Percentiles rank a stretch among this genome's conserved stretches.
Evolutionary conservation across 306 rosid species (phyloP).

Genomic region (Trifolium repens): DNA sequence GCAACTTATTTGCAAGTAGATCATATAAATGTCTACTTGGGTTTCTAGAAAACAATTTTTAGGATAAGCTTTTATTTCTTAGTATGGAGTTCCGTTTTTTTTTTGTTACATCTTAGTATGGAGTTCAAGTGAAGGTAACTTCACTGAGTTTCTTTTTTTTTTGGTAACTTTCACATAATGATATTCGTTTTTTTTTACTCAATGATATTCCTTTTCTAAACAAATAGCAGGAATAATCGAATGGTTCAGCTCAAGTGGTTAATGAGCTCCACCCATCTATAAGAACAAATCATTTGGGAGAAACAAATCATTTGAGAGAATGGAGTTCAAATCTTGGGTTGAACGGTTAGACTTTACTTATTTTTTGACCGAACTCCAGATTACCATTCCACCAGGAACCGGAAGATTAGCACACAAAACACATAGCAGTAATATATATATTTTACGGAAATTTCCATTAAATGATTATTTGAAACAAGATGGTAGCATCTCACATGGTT

Average conservation of each 20-base stretch:
- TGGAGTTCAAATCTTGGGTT: no score
- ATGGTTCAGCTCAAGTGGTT: no score
- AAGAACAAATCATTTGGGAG: no score
- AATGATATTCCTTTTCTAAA: background rate
- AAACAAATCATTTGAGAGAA: no score
- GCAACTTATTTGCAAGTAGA: conserved; percentile 50
- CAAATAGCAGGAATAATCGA: background rate
- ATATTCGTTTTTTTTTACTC: background rate
- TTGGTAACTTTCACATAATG: background rate
- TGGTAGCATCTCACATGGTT: background rate
- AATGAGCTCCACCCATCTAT: no score
- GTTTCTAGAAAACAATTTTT: conserved; percentile 40
- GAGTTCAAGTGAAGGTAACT: conserved; percentile 47
- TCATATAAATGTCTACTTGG: conserved; percentile 53
- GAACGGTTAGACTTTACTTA: no score
- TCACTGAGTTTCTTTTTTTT: conserved; percentile 6
- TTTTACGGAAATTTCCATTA: no score
- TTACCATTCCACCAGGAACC: no score
- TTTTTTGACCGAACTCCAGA: no score
- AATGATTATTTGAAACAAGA: background rate
- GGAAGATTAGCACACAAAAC: no score
- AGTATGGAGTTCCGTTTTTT: conserved; percentile 18
- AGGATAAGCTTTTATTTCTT: conserved; percentile 41
- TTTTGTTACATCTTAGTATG: background rate
- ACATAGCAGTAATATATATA: no score